phyloP scores from a whole-genome alignment of 768 basidiomycete species.

The Suillus subalutaceus region DNA sequence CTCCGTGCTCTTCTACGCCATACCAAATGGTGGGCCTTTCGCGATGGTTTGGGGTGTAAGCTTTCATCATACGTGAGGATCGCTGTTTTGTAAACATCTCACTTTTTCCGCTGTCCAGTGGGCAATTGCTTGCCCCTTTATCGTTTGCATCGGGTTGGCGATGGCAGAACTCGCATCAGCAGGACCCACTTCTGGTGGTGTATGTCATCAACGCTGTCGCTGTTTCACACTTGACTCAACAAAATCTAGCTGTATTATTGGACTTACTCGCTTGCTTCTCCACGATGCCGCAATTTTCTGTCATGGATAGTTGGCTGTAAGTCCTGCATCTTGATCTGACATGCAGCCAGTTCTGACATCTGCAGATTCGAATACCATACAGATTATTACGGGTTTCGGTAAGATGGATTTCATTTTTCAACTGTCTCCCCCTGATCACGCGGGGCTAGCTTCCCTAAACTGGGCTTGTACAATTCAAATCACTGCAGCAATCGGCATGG shows the following conservation, averaged over 20 bases:
- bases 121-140: not conserved
- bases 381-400: not conserved
- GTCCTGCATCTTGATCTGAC: not conserved
- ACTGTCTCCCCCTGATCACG: not conserved
- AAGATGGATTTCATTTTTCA: not conserved
- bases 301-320: not conserved
- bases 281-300: not conserved
- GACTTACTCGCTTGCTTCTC: not conserved
- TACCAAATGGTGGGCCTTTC: not conserved
- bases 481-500: not conserved
- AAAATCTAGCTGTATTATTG: not conserved
- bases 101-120: not conserved
- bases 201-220: not conserved
- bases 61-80: not conserved
- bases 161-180: not conserved
- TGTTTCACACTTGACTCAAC: not conserved
- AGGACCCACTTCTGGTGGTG: not conserved
- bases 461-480: not conserved
- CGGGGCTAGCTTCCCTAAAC: not conserved
- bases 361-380: not conserved
- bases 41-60: conserved; percentile 1
- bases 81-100: not conserved
- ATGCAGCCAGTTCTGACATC: not conserved
- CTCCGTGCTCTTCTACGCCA: not conserved
- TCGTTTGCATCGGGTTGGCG: not conserved